phyloP scores from a whole-genome alignment of 169 alveolate genomes.

The Babesia ovata region DNA sequence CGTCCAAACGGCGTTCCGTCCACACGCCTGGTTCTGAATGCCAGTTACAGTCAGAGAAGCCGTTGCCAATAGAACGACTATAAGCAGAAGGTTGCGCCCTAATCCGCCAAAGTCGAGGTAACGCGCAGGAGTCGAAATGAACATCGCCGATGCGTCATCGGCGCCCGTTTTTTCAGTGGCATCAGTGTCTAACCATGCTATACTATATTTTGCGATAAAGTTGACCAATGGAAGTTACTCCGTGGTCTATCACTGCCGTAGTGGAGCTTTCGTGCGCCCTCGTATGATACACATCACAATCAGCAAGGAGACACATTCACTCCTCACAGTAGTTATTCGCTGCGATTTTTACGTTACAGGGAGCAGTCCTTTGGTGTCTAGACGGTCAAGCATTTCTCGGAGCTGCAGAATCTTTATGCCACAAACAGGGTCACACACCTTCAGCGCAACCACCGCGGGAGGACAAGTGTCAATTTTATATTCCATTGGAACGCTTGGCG shows the following conservation, averaged over 20 bases:
- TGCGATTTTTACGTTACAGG: background rate
- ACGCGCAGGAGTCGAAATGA: conserved; percentile 4
- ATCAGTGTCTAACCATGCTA: conserved; percentile 26
- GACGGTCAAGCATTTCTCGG: conserved; percentile 3
- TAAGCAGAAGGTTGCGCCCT: conserved; percentile 2
- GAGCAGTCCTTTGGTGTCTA: background rate
- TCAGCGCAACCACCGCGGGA: background rate
- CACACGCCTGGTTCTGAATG: no score
- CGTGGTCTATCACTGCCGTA: no score
- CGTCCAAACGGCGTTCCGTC: no score
- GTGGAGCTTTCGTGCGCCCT: no score
- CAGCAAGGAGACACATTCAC: background rate
- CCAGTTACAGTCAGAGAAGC: background rate
- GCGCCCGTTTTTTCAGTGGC: conserved; percentile 3
- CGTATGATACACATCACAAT: conserved; percentile 6
- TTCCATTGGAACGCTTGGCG: background rate
- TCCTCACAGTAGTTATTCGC: no score
- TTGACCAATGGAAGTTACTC: no score
- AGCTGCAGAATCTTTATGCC: conserved; percentile 5
- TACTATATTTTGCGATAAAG: background rate
- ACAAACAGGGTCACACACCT: background rate
- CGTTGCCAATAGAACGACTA: background rate
- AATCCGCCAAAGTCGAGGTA: conserved; percentile 6
- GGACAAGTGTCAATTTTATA: conserved; percentile 17
- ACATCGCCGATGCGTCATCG: conserved; percentile 37